Base-by-base conservation (phyloP, 306 rosid species). In the Dalbergia oliveri region DNA sequence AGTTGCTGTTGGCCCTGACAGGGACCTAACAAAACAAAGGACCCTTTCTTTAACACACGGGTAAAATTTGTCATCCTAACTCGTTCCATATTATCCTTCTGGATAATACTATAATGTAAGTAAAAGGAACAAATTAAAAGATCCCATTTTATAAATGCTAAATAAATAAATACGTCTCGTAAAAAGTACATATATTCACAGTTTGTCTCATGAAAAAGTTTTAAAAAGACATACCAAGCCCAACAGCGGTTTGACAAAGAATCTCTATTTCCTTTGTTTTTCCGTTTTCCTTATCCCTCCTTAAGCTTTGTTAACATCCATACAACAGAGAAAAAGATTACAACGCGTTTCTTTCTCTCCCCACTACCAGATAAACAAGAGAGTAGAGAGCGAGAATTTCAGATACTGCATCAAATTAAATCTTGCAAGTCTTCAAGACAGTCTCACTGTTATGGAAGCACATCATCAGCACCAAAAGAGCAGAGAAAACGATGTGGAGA, bases 361-460 rank as follows among this genome's bases (percentile, higher is more conserved):
- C 66, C 65, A 41, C 78, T 71, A 35, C 37, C 31, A 26, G 31
- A 26, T 1, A 66, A 54, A 72, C 43, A 78, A 74, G 73, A 69
- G 37, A 73, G 41, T 33, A 45, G 47, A 84, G 43, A 57, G 65
- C 59, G 23, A 76, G 82, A 81, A 76, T 62, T 73, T 78, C 76
- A 68, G 79, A 77, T 61, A 65, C 79, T 35, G 34, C 62, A 74
- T 64, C 43, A 9, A 41, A 6, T 26, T 26, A 26, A 26, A 26
- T 66, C 81, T 53, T 21, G 82, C 63, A 79, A 62, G 66, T 50
- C 26, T 69, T 63, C 81, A 88, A 75, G 68, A 68, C 58, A 85
- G 69, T 70, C 81, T 76, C 72, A 50, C 69, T 45, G 80, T 84
- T 65, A 94, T 94, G 97, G 99, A 90, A 76, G 74, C 84, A 78